A percentile compares a stretch with the other conserved stretches of the same genome.
Evolutionary conservation across 805 yeast species (phyloP).

Genomic region (Kurtzmaniella cleridarum): DNA sequence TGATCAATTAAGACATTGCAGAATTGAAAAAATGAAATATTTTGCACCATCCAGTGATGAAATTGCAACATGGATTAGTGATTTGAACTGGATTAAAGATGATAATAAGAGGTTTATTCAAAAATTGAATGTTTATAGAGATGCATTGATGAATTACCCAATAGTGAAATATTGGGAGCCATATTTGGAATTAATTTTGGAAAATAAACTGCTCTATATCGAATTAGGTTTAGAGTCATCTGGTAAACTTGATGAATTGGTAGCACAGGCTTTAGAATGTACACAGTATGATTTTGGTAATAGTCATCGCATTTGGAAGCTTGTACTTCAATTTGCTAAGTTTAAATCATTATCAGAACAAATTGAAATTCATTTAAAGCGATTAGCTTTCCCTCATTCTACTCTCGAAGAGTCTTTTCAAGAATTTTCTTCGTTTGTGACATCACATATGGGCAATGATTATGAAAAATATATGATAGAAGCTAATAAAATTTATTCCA

Average conservation of each 20-base stretch:
- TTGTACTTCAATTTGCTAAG: conserved; percentile 9
- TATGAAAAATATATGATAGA: conserved; percentile 32
- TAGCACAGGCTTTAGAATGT: conserved; percentile 16
- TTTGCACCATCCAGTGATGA: conserved; percentile 8
- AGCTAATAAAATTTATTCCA: conserved; percentile 27
- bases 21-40: conserved; percentile 2
- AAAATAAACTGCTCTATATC: not conserved
- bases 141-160: conserved; percentile 15
- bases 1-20: conserved; percentile 1
- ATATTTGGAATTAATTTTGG: conserved; percentile 12
- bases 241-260: conserved; percentile 2
- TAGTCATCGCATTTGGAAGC: conserved; percentile 17
- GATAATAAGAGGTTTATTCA: conserved; percentile 2
- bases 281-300: conserved; percentile 20
- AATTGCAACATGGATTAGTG: conserved; percentile 14
- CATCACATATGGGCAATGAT: conserved; percentile 17
- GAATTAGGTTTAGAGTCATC: conserved; percentile 3
- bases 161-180: conserved; percentile 15
- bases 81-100: conserved; percentile 10
- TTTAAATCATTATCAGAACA: not conserved
- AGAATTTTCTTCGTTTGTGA: conserved; percentile 36
- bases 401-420: conserved; percentile 35
- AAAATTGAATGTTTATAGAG: conserved; percentile 11
- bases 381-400: conserved; percentile 38
- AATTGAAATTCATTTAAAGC: conserved; percentile 18